A percentile compares a stretch with the other conserved stretches of the same genome.
Conservation (phyloP, 495 filamentous ascomycete genomes). For the Staphylotrichum longicolle region DNA sequence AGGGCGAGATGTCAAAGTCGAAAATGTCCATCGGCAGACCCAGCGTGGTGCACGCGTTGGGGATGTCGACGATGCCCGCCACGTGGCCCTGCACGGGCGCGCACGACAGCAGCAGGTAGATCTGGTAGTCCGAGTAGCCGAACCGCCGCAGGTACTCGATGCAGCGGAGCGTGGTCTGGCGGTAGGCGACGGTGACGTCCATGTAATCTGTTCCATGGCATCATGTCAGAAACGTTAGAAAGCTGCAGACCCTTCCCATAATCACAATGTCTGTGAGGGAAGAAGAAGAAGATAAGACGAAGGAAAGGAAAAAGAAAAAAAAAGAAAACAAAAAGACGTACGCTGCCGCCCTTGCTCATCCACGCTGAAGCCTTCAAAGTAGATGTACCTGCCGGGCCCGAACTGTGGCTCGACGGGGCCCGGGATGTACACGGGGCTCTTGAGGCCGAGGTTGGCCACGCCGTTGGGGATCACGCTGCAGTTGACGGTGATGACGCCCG, state of each 20-base stretch:
- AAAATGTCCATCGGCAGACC: constrained; percentile 95
- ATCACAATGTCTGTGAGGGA: too few relatives aligned
- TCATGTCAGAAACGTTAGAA: too few relatives aligned
- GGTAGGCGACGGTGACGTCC: constrained; percentile 89
- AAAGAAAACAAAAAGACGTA: constrained; percentile 11
- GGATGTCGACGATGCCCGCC: constrained; percentile 89
- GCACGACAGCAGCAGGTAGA: constrained; percentile 84
- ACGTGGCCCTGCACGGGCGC: constrained; percentile 91
- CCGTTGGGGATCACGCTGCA: constrained; percentile 86
- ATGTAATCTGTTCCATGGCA: constrained; percentile 57
- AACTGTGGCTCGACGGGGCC: constrained; percentile 92
- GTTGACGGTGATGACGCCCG: constrained; percentile 87
- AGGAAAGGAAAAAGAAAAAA: not conserved
- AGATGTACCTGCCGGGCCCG: constrained; percentile 79
- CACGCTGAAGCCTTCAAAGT: constrained; percentile 93
- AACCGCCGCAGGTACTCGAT: constrained; percentile 88
- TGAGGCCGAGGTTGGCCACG: constrained; percentile 72
- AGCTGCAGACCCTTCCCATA: too few relatives aligned
- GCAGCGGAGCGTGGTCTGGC: constrained; percentile 73
- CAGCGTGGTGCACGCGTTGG: constrained; percentile 81
- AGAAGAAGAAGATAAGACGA: not conserved
- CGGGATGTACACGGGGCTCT: constrained; percentile 83
- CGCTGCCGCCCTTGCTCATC: constrained; percentile 87
- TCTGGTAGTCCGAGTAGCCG: constrained; percentile 74
- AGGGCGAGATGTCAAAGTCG: constrained; percentile 85